Percentiles rank a stretch among this genome's conserved stretches.
These are phyloP conservation scores for Pseudohyphozyma bogoriensis DNA, from an alignment of 768 basidiomycete species.

Conservation along the genomic window DNA sequence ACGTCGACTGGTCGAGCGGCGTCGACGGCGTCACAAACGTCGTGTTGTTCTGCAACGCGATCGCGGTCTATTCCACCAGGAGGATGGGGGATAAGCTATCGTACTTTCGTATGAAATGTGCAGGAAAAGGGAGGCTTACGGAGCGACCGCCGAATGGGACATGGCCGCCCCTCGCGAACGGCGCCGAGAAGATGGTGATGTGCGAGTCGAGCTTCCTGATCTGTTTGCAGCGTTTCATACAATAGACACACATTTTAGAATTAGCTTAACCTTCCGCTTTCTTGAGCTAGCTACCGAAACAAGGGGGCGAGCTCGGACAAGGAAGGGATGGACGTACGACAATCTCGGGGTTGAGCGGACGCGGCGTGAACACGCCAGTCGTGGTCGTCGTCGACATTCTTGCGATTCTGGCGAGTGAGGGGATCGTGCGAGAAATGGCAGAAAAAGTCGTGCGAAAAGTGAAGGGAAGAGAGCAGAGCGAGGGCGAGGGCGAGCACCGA, in stretches of 20 bases:
- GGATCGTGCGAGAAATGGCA: too few relatives aligned
- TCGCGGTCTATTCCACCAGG: constrained; percentile 50
- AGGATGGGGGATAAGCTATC: neutral
- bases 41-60: constrained; percentile 55
- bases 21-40: constrained; percentile 80
- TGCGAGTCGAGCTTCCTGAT: constrained; percentile 27
- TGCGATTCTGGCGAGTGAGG: too few relatives aligned
- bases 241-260: neutral
- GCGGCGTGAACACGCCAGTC: too few relatives aligned
- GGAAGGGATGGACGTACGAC: constrained; percentile 10
- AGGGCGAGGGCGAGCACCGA: too few relatives aligned
- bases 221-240: too few relatives aligned
- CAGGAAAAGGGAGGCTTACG: neutral
- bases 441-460: too few relatives aligned
- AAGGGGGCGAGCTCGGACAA: neutral
- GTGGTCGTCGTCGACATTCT: too few relatives aligned
- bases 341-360: constrained; percentile 11
- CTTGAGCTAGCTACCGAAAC: too few relatives aligned
- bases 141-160: constrained; percentile 65
- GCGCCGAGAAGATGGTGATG: constrained; percentile 37
- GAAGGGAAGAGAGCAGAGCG: too few relatives aligned
- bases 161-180: constrained; percentile 40
- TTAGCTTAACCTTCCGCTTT: too few relatives aligned
- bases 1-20: constrained; percentile 57
- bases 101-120: too few relatives aligned